Conservation (phyloP, 129 eudicot genomes). For the Deinandra increscens region DNA sequence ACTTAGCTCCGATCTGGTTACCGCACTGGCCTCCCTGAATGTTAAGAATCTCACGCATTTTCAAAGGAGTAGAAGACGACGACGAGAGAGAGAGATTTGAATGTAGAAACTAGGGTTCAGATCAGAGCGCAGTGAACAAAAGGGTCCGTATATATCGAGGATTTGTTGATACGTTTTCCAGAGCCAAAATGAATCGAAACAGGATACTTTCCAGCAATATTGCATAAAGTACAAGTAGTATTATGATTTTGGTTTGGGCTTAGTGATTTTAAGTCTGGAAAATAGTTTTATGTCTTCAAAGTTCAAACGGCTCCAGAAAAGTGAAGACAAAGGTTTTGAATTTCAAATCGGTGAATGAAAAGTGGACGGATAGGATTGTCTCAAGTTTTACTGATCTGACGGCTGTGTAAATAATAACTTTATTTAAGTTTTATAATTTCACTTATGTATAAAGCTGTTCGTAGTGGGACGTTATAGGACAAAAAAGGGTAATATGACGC, state of each 20-base stretch:
- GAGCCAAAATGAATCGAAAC: neutral
- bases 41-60: conserved; percentile 68
- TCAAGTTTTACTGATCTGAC: conserved; percentile 11
- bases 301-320: conserved; percentile 2
- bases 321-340: conserved; percentile 19
- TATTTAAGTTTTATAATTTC: too few species aligned
- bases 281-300: neutral
- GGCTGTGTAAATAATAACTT: neutral
- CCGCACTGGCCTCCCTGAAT: conserved; percentile 76
- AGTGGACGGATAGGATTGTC: conserved; percentile 20
- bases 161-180: neutral
- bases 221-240: neutral
- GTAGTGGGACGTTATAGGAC: too few species aligned
- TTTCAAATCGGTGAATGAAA: neutral
- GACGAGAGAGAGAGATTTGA: neutral
- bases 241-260: neutral
- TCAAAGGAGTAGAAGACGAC: neutral
- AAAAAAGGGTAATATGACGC: too few species aligned
- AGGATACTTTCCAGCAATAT: neutral
- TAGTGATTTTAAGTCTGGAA: conserved; percentile 6
- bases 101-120: neutral
- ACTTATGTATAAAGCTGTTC: too few species aligned
- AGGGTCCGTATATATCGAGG: neutral
- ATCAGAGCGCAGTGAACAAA: neutral
- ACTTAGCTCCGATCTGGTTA: conserved; percentile 50